These are phyloP conservation scores for Tuber magnatum DNA, from an alignment of 495 filamentous ascomycete genomes.

Conservation along the genomic window DNA sequence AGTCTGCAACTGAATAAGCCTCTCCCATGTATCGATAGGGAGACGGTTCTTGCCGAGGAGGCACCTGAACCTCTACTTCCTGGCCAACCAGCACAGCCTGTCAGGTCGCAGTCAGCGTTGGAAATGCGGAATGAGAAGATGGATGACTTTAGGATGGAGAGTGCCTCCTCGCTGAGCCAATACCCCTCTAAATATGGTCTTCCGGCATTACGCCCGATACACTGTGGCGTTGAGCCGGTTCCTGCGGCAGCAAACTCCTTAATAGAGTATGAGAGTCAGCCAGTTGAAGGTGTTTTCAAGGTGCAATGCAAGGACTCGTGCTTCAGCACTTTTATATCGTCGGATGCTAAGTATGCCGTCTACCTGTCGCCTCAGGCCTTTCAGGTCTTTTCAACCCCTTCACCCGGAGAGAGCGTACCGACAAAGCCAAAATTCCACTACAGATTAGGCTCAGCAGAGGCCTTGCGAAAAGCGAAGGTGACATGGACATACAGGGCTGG, in stretches of 20 bases:
- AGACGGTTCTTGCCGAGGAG: constrained; percentile 22
- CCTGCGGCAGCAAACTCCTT: constrained; percentile 18
- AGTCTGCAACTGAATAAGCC: constrained; percentile 38
- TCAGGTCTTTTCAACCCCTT: constrained; percentile 35
- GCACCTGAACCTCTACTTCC: constrained; percentile 30
- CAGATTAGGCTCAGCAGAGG: constrained; percentile 33
- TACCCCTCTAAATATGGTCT: constrained; percentile 2
- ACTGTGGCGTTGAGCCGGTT: constrained; percentile 31
- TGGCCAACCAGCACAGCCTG: constrained; percentile 21
- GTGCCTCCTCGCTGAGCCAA: constrained; percentile 18
- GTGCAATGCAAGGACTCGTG: constrained; percentile 37
- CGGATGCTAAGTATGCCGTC: constrained; percentile 33
- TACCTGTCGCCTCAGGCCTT: constrained; percentile 36
- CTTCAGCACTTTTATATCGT: constrained; percentile 31
- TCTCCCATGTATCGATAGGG: constrained; percentile 28
- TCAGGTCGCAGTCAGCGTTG: constrained; percentile 33
- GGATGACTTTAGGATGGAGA: constrained; percentile 21
- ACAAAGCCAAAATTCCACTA: constrained; percentile 34
- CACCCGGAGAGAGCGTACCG: constrained; percentile 17
- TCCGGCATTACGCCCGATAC: constrained; percentile 15
- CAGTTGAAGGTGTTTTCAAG: constrained; percentile 33
- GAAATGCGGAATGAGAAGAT: constrained; percentile 30
- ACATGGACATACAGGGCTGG: constrained; percentile 34
- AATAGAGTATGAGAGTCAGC: constrained; percentile 32
- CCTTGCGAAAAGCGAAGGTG: constrained; percentile 37